Conservation (phyloP, 106 monocot genomes). For the Acanthochlamys bracteata region DNA sequence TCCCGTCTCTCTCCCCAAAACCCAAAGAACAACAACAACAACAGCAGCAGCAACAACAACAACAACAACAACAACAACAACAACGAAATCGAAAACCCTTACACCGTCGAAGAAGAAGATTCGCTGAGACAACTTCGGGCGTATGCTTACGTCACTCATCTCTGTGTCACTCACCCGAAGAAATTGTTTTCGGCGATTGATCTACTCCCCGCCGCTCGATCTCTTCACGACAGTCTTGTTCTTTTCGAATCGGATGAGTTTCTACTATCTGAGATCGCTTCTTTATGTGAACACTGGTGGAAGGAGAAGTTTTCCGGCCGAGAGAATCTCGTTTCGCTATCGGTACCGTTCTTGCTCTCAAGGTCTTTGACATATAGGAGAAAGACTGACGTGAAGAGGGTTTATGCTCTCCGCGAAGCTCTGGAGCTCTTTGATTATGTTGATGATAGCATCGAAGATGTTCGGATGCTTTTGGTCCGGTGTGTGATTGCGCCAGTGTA, state of each 20-base stretch:
- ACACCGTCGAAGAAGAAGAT: constrained; percentile 1
- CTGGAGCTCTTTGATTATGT: constrained; percentile 65
- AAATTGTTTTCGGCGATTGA: constrained; percentile 37
- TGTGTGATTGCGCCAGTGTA: constrained; percentile 73
- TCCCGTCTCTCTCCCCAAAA: constrained; percentile 16
- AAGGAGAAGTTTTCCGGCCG: constrained; percentile 52
- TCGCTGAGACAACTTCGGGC: constrained; percentile 32
- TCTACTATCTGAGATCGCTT: constrained; percentile 49
- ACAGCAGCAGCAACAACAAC: too few relatives aligned
- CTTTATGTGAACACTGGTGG: constrained; percentile 86
- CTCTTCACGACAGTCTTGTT: constrained; percentile 68
- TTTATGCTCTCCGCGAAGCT: constrained; percentile 66
- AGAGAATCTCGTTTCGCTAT: constrained; percentile 64
- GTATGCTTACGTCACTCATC: constrained; percentile 33
- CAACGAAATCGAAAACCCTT: not conserved
- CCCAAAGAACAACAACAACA: too few relatives aligned
- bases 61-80: too few relatives aligned
- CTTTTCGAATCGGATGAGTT: constrained; percentile 46
- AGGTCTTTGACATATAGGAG: constrained; percentile 43
- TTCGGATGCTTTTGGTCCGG: constrained; percentile 55
- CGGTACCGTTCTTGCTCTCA: constrained; percentile 75
- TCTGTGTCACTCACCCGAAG: constrained; percentile 63
- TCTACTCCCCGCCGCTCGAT: constrained; percentile 40
- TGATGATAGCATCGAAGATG: constrained; percentile 86
- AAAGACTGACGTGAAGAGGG: constrained; percentile 48